Evolutionary conservation across 2,329 filamentous ascomycete genomes (phyloP).

Genomic region (Berkeleyomyces basicola): DNA sequence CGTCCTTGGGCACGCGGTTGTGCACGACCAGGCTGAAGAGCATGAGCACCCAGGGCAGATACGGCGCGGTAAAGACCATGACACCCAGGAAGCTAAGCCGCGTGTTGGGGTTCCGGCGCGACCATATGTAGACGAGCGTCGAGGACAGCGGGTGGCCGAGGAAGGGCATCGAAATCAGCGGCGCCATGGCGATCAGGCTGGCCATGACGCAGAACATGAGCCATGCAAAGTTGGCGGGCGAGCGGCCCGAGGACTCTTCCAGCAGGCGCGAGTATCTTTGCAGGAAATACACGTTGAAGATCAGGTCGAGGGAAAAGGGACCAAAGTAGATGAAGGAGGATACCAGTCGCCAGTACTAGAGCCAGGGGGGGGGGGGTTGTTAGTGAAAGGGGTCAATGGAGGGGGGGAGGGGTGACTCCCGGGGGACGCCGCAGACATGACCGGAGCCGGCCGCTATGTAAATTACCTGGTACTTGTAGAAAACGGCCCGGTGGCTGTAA

Average conservation of each 20-base stretch:
- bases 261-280: slow-evolving; percentile 90
- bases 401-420: background rate
- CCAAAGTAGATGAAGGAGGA: slow-evolving; percentile 98
- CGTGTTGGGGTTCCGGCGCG: slow-evolving; percentile 81
- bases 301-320: slow-evolving; percentile 77
- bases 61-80: slow-evolving; percentile 82
- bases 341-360: slow-evolving; percentile 85
- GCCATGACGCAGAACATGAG: slow-evolving; percentile 71
- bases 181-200: slow-evolving; percentile 65
- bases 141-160: slow-evolving; percentile 86
- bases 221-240: slow-evolving; percentile 90
- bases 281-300: slow-evolving; percentile 97
- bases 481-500: slow-evolving; percentile 87
- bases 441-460: background rate
- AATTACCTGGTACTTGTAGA: slow-evolving; percentile 70
- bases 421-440: background rate
- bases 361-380: background rate
- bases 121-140: slow-evolving; percentile 96
- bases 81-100: slow-evolving; percentile 77
- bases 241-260: slow-evolving; percentile 84
- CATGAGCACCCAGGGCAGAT: slow-evolving; percentile 91
- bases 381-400: background rate
- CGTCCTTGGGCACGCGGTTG: slow-evolving; percentile 78
- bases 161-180: slow-evolving; percentile 80
- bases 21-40: slow-evolving; percentile 84